Evolutionary conservation across 306 rosid species (phyloP), one percentile per base, ranked within the genome.

Genomic region (Malus fusca): DNA sequence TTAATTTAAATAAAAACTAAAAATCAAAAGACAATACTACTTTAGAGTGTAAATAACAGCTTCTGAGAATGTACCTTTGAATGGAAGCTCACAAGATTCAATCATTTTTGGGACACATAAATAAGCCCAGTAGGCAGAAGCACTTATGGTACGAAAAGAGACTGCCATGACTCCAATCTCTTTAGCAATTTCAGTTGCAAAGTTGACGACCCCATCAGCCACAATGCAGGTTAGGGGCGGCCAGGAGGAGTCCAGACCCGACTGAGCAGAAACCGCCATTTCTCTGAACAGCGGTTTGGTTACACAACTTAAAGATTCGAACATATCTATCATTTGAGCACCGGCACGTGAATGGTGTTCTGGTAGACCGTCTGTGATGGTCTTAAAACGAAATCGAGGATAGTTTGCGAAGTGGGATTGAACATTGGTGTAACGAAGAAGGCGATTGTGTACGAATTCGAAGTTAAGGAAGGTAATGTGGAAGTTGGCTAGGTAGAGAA

Each of bases 401-500:
- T 75, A 82, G 19, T 35, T 37, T 9, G 30, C 11, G 35, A 77
- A 78, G 11, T 76, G 77, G 18, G 79, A 12, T 51, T 83, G 10
- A n/a, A 81, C 7, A 18, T 85, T 67, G 0, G 78, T 31, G 76
- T 75, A 66, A 2, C 63, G 80, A 13, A 58, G 26, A 75, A 85
- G 87, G 3, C 77, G 68, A 7, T 71, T 48, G 77, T 87, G 86
- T 44, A 73, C 68, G 52, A 58, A 58, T 3, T 80, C 55, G 9
- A 85, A 85, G 83, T 78, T 87, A 71, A 89, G 84, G 46, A 87
- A 83, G 26, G 88, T 89, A 31, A 87, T 71, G 6, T 75, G 82
- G 56, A 89, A 12, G 46, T 68, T 25, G 4, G 64, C 25, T 7
- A 83, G 71, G 14, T 65, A 66, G 1, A 89, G 84, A 70, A 89